phyloP scores from a whole-genome alignment of 768 basidiomycete genomes.

The Phanerochaete sordida region DNA sequence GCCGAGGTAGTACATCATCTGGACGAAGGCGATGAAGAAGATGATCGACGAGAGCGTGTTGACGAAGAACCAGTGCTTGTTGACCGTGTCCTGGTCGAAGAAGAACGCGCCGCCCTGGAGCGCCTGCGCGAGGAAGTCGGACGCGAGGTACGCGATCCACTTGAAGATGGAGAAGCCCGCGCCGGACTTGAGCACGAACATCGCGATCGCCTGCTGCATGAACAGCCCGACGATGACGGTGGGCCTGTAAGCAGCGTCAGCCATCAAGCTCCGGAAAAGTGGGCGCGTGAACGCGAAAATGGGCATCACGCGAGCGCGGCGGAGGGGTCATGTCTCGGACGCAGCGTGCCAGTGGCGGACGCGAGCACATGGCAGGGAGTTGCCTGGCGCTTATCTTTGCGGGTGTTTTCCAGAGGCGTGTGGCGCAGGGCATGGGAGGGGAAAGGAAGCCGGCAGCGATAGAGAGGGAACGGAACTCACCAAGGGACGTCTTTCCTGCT shows the following conservation, averaged over 20 bases:
- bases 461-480: slow-evolving; percentile 34
- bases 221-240: slow-evolving; percentile 88
- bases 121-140: slow-evolving; percentile 73
- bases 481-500: slow-evolving; percentile 67
- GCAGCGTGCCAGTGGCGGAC: too few species aligned
- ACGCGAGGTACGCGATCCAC: slow-evolving; percentile 77
- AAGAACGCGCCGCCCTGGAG: slow-evolving; percentile 77
- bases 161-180: slow-evolving; percentile 84
- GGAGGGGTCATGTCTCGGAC: too few species aligned
- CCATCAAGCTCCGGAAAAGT: background rate
- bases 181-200: slow-evolving; percentile 83
- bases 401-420: too few species aligned
- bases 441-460: too few species aligned
- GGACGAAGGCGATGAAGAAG: slow-evolving; percentile 91
- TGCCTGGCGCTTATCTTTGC: too few species aligned
- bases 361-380: too few species aligned
- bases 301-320: too few species aligned
- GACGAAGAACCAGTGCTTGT: slow-evolving; percentile 82
- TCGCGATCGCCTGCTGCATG: slow-evolving; percentile 79
- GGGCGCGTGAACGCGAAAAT: too few species aligned
- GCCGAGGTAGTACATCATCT: slow-evolving; percentile 88
- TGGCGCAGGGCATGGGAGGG: too few species aligned
- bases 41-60: slow-evolving; percentile 78
- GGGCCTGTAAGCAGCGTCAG: slow-evolving; percentile 41
- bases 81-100: slow-evolving; percentile 63